phyloP scores from a whole-genome alignment of 139 green algal genomes.

The Astrephomene gubernaculifera region DNA sequence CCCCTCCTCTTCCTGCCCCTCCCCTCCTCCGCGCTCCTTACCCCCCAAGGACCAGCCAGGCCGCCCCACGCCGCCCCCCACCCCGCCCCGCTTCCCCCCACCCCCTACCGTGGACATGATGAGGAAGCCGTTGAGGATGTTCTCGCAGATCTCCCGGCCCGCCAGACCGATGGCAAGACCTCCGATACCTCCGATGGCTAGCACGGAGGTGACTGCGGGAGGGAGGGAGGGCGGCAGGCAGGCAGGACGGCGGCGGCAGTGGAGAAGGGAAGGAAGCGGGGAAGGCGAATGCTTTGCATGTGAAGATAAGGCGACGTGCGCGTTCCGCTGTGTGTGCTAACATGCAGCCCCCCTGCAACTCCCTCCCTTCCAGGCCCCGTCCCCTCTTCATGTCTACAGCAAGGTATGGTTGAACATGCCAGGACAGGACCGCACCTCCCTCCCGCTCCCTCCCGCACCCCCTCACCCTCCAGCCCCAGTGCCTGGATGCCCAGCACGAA shows the following conservation, averaged over 20 bases:
- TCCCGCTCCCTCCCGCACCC: too few relatives aligned
- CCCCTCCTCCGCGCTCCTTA: neutral
- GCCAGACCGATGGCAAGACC: constrained; percentile 94
- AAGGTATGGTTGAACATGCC: too few relatives aligned
- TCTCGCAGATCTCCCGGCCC: constrained; percentile 93
- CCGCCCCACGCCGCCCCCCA: neutral
- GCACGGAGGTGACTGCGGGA: constrained; percentile 73
- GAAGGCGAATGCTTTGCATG: too few relatives aligned
- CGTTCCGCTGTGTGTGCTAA: too few relatives aligned
- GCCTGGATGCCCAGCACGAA: constrained; percentile 66
- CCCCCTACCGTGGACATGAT: constrained; percentile 79
- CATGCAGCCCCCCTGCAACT: too few relatives aligned
- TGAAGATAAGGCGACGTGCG: too few relatives aligned
- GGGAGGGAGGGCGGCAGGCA: too few relatives aligned
- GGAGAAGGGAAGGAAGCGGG: neutral
- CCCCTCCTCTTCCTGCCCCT: too few relatives aligned
- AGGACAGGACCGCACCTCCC: too few relatives aligned
- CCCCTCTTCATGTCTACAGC: too few relatives aligned
- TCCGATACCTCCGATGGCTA: constrained; percentile 94
- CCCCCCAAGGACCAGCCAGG: neutral
- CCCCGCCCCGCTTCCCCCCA: neutral
- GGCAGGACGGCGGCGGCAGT: neutral
- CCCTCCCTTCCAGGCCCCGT: too few relatives aligned
- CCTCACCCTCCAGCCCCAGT: constrained; percentile 66
- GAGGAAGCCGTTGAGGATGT: constrained; percentile 94